A percentile compares a stretch with the other conserved stretches of the same genome.
Conservation (phyloP, 2,329 filamentous ascomycete species). For the Huntiella decipiens region DNA sequence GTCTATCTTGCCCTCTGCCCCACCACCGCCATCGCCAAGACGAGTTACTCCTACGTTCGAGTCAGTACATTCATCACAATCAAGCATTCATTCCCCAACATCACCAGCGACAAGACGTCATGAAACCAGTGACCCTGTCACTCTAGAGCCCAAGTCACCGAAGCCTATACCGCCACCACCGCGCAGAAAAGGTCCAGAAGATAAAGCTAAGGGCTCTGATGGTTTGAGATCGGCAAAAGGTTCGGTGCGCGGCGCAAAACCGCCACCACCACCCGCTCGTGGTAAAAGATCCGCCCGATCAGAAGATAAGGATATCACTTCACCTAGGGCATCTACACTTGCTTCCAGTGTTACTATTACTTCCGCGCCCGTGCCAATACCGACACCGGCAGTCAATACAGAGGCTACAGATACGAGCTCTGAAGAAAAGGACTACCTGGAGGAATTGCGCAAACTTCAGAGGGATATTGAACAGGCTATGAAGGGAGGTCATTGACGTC, state of each 20-base stretch:
- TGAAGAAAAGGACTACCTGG: constrained; percentile 38
- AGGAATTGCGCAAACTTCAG: constrained; percentile 52
- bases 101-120: neutral
- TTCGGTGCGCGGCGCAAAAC: constrained; percentile 11
- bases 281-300: no score
- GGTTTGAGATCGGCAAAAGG: no score
- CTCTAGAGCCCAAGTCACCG: neutral
- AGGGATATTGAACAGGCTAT: constrained; percentile 49
- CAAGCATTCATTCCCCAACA: neutral
- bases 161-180: constrained; percentile 25
- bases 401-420: constrained; percentile 13
- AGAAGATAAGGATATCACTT: no score
- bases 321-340: no score
- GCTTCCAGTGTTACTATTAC: constrained; percentile 13
- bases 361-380: constrained; percentile 9
- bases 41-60: neutral
- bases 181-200: constrained; percentile 27
- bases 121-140: constrained; percentile 8
- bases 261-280: constrained; percentile 30
- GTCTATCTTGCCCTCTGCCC: constrained; percentile 15
- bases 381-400: constrained; percentile 8
- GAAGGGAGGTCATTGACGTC: neutral
- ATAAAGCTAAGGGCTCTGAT: constrained; percentile 12
- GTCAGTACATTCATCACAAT: neutral
- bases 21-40: constrained; percentile 2